Conservation (phyloP, 2,329 filamentous ascomycete species). For the Beauveria brongniartii region DNA sequence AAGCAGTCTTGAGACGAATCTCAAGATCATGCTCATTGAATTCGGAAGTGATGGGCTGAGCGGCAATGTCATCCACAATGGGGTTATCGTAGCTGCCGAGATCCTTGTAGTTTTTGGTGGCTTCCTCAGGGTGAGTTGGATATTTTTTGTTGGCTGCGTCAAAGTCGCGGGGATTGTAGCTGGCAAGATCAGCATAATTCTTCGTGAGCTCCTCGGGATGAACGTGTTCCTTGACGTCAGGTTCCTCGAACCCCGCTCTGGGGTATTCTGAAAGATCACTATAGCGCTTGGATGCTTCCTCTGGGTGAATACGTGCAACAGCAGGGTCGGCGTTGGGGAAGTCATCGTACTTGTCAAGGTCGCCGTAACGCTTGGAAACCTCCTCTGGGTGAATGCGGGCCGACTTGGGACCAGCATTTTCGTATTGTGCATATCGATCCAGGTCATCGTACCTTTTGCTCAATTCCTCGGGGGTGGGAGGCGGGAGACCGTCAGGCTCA, state of each 20-base stretch:
- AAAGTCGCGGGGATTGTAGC: constrained; percentile 28
- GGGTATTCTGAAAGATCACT: constrained; percentile 26
- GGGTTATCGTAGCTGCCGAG: constrained; percentile 16
- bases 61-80: constrained; percentile 17
- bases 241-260: constrained; percentile 23
- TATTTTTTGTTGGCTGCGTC: constrained; percentile 20
- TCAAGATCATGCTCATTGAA: constrained; percentile 2
- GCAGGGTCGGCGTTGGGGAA: constrained; percentile 19
- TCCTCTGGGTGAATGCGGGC: constrained; percentile 21
- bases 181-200: constrained; percentile 32
- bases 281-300: constrained; percentile 26
- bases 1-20: constrained; percentile 1
- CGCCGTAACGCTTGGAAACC: constrained; percentile 26
- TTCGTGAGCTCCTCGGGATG: constrained; percentile 32
- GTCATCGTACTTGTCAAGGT: constrained; percentile 26
- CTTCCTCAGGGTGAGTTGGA: constrained; percentile 25
- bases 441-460: constrained; percentile 33
- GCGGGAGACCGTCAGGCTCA: constrained; percentile 31
- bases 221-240: constrained; percentile 18
- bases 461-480: constrained; percentile 25
- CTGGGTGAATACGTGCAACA: constrained; percentile 20
- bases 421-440: constrained; percentile 22
- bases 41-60: background rate
- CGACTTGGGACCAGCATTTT: constrained; percentile 13
- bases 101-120: constrained; percentile 19